These are phyloP conservation scores for Monilinia aucupariae DNA, from an alignment of 2,329 filamentous ascomycete genomes.

Conservation along the genomic window DNA sequence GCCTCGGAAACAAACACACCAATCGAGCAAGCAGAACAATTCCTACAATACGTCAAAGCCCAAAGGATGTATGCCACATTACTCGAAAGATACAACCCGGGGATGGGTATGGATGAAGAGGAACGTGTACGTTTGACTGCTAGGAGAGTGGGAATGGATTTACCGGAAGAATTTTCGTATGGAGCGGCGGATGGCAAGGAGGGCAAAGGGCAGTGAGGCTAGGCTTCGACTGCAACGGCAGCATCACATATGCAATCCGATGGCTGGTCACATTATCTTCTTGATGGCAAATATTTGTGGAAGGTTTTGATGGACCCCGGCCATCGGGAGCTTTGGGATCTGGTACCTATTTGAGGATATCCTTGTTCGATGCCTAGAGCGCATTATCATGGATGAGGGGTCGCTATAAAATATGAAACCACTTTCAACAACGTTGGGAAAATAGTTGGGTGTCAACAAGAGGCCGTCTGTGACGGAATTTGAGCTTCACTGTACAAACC, in stretches of 20 bases:
- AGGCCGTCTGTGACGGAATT: background rate
- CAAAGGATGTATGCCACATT: slow-evolving; percentile 78
- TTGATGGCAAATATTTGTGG: background rate
- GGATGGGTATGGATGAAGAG: slow-evolving; percentile 79
- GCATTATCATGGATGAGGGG: background rate
- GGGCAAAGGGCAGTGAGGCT: slow-evolving; percentile 13
- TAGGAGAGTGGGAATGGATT: slow-evolving; percentile 80
- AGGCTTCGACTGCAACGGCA: background rate
- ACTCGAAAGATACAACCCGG: slow-evolving; percentile 88
- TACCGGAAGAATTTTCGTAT: slow-evolving; percentile 58
- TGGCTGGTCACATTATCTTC: background rate
- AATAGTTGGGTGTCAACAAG: background rate
- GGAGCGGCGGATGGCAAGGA: slow-evolving; percentile 1
- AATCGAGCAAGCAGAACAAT: slow-evolving; percentile 62
- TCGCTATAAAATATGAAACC: background rate
- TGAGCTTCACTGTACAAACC: background rate
- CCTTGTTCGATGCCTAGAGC: background rate
- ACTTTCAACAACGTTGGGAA: background rate
- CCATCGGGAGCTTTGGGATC: background rate
- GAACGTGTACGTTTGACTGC: slow-evolving; percentile 81
- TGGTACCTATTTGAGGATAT: background rate
- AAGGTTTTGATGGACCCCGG: background rate
- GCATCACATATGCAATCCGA: background rate
- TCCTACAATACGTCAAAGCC: slow-evolving; percentile 73
- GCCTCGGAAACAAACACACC: slow-evolving; percentile 35